Conservation (phyloP, 768 basidiomycete species). For the Suillus spraguei region DNA sequence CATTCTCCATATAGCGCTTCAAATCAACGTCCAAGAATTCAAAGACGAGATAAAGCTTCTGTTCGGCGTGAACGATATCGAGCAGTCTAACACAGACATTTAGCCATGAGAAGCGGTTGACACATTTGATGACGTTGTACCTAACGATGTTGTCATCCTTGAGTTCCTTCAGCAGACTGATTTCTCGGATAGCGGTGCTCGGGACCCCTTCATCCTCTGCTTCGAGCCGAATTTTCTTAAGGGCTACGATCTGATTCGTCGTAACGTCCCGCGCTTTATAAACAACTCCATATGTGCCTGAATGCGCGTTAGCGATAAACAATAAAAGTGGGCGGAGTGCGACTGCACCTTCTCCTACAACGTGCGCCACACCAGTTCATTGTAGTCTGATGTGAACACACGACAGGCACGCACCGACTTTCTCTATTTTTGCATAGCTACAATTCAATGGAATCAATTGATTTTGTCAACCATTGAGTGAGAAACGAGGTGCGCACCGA, state of each 20-base stretch:
- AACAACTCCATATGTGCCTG: conserved; percentile 98
- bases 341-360: conserved; percentile 46
- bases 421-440: conserved; percentile 97
- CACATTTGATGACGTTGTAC: conserved; percentile 43
- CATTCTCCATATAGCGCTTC: conserved; percentile 95
- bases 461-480: conserved; percentile 13
- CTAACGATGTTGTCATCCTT: conserved; percentile 95
- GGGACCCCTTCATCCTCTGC: conserved; percentile 99
- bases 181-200: conserved; percentile 97
- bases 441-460: conserved; percentile 30
- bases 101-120: conserved; percentile 14
- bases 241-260: conserved; percentile 84
- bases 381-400: conserved; percentile 14
- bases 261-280: conserved; percentile 91
- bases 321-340: conserved; percentile 12
- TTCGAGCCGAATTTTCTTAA: conserved; percentile 98
- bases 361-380: conserved; percentile 21
- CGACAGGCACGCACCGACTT: conserved; percentile 78
- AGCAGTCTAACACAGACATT: conserved; percentile 60
- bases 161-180: conserved; percentile 94
- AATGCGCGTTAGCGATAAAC: conserved; percentile 12
- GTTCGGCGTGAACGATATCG: conserved; percentile 96
- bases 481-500: conserved; percentile 29
- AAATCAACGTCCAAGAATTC: conserved; percentile 97
- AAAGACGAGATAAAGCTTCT: conserved; percentile 96